Base-by-base conservation (phyloP, 805 yeast genomes). In the Suhomyces sp. region DNA sequence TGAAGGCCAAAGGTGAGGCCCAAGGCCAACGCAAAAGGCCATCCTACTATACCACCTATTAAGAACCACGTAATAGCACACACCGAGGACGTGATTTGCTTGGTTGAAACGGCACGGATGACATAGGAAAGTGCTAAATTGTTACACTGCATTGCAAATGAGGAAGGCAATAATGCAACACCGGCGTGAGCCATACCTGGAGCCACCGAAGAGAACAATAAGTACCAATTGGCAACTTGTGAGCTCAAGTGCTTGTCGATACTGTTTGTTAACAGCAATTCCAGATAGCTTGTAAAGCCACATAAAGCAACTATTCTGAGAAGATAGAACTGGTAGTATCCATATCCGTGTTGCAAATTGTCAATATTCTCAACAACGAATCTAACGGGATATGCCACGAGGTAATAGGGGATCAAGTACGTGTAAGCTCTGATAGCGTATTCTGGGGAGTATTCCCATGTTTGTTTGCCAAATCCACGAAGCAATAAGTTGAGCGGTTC, bases 381-480 rank as follows among this genome's bases (percentile, higher is more conserved):
- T 2, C 54, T 57, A 52, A 60, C 51, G 15, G 74, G 72, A 46
- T 48, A 60, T 1, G 67, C 65, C 9, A 68, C 46, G 6, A 70
- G 1, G 52, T 67, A 72, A 58, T 77, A 79, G 1, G 83, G 88
- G 6, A 84, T 55, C 26, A 92, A 71, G 60, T 87, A 91, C 2
- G 88, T 79, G 84, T 94, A 93, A 2, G 97, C 89, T 58, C 98
- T 72, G 51, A 92, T 89, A 15, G 96, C 90, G 62, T 82, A 90
- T 50, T 80, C 87, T 0, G 97, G 97, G 0, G 97, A 89, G 67
- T 92, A 93, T 65, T 92, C 97, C 97, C 97, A 92, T 0, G 97
- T 92, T 68, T 91, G 91, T 60, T 91, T 88, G 1, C 97, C 98
- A 67, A 90, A 90, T 2, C 87, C 87, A 58, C 96, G 79, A 0